Evolutionary conservation across 164 flowering plant genomes (phyloP).

Genomic region (Houttuynia cordata): DNA sequence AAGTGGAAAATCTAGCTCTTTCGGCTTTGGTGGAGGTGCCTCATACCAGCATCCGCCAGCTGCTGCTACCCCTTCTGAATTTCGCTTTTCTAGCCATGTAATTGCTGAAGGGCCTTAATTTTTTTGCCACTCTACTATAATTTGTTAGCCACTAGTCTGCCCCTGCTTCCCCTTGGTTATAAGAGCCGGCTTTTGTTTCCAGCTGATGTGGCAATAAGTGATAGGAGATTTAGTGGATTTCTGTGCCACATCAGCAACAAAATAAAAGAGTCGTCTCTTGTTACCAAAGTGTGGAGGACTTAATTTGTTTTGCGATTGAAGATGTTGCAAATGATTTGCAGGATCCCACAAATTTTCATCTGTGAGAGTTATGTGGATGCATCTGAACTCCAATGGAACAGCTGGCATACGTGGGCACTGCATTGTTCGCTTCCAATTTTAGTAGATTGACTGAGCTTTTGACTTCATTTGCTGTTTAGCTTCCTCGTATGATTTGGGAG

Average conservation of each 20-base stretch:
- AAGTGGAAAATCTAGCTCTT: background rate
- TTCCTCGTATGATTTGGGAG: too few species aligned
- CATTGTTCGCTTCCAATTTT: too few species aligned
- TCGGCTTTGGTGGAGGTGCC: background rate
- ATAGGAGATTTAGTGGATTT: background rate
- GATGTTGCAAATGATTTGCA: background rate
- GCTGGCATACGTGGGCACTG: background rate
- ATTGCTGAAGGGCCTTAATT: background rate
- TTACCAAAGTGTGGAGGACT: background rate
- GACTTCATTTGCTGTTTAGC: too few species aligned
- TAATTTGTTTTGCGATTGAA: background rate
- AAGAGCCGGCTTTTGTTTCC: background rate
- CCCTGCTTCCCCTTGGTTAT: background rate
- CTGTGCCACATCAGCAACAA: background rate
- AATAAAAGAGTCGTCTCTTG: too few species aligned
- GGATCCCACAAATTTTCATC: background rate
- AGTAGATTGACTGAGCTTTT: too few species aligned
- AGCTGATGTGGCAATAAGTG: background rate
- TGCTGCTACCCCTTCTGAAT: background rate
- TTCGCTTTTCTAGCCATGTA: background rate
- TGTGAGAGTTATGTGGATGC: background rate
- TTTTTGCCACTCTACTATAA: too few species aligned
- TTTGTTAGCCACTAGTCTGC: background rate
- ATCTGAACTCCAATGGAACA: background rate
- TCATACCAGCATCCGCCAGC: background rate